A percentile compares a stretch with the other conserved stretches of the same genome.
Conservation (phyloP, 768 basidiomycete genomes). For the Gloeophyllum trabeum region DNA sequence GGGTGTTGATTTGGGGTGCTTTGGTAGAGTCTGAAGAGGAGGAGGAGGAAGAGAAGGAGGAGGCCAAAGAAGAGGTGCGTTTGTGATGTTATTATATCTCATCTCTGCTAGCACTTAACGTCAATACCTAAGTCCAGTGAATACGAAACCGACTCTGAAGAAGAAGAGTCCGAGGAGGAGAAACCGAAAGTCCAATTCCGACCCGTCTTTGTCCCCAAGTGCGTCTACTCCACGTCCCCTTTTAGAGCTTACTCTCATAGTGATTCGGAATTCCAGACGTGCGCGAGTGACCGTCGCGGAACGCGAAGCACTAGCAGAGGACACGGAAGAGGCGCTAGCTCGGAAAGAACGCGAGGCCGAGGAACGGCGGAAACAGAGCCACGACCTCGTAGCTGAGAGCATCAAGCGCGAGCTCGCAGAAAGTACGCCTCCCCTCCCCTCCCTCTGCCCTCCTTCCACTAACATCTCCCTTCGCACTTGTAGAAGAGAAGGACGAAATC, state of each 20-base stretch:
- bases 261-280: constrained; percentile 34
- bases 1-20: constrained; percentile 4
- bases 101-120: no score
- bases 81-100: not conserved
- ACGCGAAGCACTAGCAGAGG: constrained; percentile 52
- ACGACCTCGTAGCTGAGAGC: constrained; percentile 89
- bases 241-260: not conserved
- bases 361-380: constrained; percentile 78
- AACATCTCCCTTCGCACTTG: not conserved
- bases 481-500: constrained; percentile 83
- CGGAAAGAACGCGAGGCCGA: constrained; percentile 68
- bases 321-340: constrained; percentile 64
- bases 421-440: constrained; percentile 40
- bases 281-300: constrained; percentile 65
- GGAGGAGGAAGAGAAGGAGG: constrained; percentile 31
- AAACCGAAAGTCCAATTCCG: constrained; percentile 69
- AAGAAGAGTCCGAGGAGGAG: constrained; percentile 67
- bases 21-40: constrained; percentile 34
- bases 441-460: not conserved
- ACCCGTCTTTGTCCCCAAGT: constrained; percentile 96
- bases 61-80: no score
- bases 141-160: constrained; percentile 65
- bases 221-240: constrained; percentile 15
- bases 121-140: constrained; percentile 91
- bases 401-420: constrained; percentile 86